Conservation (phyloP, 2,329 filamentous ascomycete genomes). For the Didymella segeticola region DNA sequence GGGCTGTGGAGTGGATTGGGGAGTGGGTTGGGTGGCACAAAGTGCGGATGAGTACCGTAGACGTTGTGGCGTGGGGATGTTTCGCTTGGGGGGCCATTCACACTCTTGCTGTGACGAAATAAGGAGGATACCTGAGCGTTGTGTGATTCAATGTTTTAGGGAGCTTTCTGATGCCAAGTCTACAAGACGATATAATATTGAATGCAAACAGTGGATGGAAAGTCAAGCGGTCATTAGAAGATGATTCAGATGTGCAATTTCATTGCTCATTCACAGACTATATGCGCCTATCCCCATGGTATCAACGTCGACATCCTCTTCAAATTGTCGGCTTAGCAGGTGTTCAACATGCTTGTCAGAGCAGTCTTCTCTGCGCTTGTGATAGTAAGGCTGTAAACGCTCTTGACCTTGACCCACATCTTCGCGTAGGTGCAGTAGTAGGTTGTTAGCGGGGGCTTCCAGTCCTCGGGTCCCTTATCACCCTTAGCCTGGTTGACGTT, state of each 20-base stretch:
- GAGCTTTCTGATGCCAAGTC: too few relatives aligned
- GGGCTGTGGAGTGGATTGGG: conserved; percentile 15
- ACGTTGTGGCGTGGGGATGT: conserved; percentile 31
- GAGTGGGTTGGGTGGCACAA: conserved; percentile 33
- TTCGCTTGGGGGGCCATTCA: conserved; percentile 25
- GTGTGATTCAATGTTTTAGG: too few relatives aligned
- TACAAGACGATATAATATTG: too few relatives aligned
- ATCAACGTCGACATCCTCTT: too few relatives aligned
- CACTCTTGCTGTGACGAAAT: neutral
- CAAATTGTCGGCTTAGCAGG: conserved; percentile 56
- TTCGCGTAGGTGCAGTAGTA: conserved; percentile 82
- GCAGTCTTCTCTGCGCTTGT: conserved; percentile 76
- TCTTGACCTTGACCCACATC: conserved; percentile 81
- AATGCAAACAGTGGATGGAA: too few relatives aligned
- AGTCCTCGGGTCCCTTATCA: conserved; percentile 75
- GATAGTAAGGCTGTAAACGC: conserved; percentile 70
- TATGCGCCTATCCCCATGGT: too few relatives aligned
- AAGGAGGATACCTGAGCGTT: too few relatives aligned
- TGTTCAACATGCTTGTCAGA: conserved; percentile 68
- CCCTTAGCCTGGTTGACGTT: conserved; percentile 76
- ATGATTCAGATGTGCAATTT: too few relatives aligned
- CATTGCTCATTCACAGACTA: too few relatives aligned
- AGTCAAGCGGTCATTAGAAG: too few relatives aligned
- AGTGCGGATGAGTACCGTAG: conserved; percentile 30
- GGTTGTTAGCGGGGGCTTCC: conserved; percentile 68